Evolutionary conservation across 2,329 filamentous ascomycete species (phyloP), one percentile per base, ranked within the genome.

Genomic region (Coniochaeta sp.): DNA sequence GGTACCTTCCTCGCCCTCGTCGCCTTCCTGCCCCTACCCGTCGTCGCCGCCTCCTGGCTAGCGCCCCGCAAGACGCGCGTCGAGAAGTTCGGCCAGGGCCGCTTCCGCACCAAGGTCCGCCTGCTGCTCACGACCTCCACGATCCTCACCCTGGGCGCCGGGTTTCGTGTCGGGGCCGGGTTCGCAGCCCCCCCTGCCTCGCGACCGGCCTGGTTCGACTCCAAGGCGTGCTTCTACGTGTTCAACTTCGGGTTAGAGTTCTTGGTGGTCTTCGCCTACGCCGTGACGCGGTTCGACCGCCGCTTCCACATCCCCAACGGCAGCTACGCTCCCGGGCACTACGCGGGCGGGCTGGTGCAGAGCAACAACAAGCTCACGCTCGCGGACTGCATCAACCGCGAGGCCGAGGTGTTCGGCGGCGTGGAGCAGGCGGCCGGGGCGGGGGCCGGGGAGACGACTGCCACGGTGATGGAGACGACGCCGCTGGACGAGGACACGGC

Each of bases 181-280:
- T 89, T 77, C 66, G 72, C 73, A 51, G 62, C 72, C 1, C 77
- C 75, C 26, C 80, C 74, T 3, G 59, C 61, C 52, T 71, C 42
- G 10, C 38, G 81, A 52, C 82, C 87, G 2, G 84, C 83, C 5
- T 87, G 84, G 78, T 92, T 85, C 64, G 79, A 89, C 60, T 72
- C 72, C 61, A 87, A 85, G 64, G 79, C 83, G 1, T 82, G 79
- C 60, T 95, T 90, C 72, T 95, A 94, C 71, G 70, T 83, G 62
- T 88, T 94, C 72, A 87, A 89, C 69, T 95, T 88, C 63, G 72
- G 71, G 14, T 74, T 91, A 32, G 91, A 95, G 68, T 71, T 91
- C 35, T 63, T 86, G 24, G 82, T 90, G 31, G 76, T 92, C 4
- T 78, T 76, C 50, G 69, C 84, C 8, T 92, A 88, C 67, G 76